These are phyloP conservation scores for Lindgomyces ingoldianus DNA, from an alignment of 495 filamentous ascomycete genomes.

Conservation along the genomic window DNA sequence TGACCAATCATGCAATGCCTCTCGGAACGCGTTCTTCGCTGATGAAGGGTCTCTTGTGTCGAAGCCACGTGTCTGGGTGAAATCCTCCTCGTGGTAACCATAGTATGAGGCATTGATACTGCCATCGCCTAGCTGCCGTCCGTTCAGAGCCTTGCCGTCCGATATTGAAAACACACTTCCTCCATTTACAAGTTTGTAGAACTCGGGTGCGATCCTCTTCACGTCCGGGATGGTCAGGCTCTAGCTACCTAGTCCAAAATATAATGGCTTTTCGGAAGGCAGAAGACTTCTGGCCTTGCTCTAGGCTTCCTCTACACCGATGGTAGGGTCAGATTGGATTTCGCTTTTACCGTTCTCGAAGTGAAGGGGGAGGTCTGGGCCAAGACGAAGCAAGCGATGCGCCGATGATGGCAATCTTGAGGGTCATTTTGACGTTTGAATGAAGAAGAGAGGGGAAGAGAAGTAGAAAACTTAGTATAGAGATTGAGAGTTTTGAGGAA, in stretches of 20 bases:
- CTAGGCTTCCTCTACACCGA: slow-evolving; percentile 66
- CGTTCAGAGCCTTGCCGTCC: slow-evolving; percentile 46
- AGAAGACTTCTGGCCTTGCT: slow-evolving; percentile 54
- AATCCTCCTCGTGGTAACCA: slow-evolving; percentile 44
- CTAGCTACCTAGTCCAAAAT: slow-evolving; percentile 50
- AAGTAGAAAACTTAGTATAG: no score
- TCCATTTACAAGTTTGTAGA: slow-evolving; percentile 48
- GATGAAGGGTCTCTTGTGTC: slow-evolving; percentile 20
- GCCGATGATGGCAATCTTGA: slow-evolving; percentile 43
- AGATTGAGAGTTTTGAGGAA: no score
- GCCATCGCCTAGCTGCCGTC: slow-evolving; percentile 52
- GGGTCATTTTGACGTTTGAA: slow-evolving; percentile 25
- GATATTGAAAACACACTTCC: slow-evolving; percentile 52
- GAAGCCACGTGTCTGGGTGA: slow-evolving; percentile 43
- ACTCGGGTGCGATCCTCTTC: slow-evolving; percentile 39
- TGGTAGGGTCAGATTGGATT: slow-evolving; percentile 53
- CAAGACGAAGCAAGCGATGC: slow-evolving; percentile 29
- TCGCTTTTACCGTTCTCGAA: slow-evolving; percentile 37
- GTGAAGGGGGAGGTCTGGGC: slow-evolving; percentile 29
- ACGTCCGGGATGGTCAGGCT: slow-evolving; percentile 32
- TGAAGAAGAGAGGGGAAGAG: no score
- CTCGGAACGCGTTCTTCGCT: slow-evolving; percentile 27
- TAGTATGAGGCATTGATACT: slow-evolving; percentile 47
- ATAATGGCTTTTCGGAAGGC: slow-evolving; percentile 52
- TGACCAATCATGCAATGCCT: slow-evolving; percentile 29